phyloP scores from a whole-genome alignment of 257 asterid genomes.

The Solanum medicagineum region DNA sequence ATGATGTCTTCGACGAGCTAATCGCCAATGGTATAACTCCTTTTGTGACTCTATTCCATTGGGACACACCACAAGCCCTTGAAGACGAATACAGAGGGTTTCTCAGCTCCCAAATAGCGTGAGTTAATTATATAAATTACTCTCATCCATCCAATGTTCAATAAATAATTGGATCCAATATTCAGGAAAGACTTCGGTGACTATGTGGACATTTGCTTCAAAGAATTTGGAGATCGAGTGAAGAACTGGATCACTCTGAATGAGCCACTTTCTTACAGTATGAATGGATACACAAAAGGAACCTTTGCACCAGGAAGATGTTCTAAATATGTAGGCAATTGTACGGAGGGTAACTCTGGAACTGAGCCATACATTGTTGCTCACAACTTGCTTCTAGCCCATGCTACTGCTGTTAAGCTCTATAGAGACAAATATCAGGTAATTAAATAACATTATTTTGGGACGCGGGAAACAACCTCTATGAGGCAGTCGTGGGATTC shows the following conservation, averaged over 20 bases:
- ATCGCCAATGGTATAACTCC: constrained; percentile 6
- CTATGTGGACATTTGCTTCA: constrained; percentile 16
- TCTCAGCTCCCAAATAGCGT: constrained; percentile 1
- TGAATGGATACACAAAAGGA: constrained; percentile 7
- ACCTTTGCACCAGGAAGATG: constrained; percentile 17
- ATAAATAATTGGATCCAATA: no score
- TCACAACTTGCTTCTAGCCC: constrained; percentile 21
- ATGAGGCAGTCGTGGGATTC: no score
- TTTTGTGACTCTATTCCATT: constrained; percentile 11
- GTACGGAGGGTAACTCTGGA: constrained; percentile 11
- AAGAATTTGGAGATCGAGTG: constrained; percentile 22
- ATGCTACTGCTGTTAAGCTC: constrained; percentile 13
- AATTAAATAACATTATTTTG: not conserved
- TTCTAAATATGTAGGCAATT: not conserved
- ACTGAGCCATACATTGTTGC: constrained; percentile 23
- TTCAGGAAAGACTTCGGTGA: constrained; percentile 9
- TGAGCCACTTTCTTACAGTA: constrained; percentile 6
- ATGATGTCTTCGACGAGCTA: constrained; percentile 10
- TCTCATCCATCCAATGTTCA: no score
- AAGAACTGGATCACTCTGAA: constrained; percentile 21
- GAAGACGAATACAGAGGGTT: not conserved
- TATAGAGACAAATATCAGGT: constrained; percentile 8
- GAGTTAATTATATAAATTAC: not conserved
- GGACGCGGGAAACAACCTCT: no score
- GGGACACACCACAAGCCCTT: constrained; percentile 12